A percentile compares a stretch with the other conserved stretches of the same genome.
Evolutionary conservation across 495 filamentous ascomycete species (phyloP).

Genomic region (Staphylotrichum longicolle): DNA sequence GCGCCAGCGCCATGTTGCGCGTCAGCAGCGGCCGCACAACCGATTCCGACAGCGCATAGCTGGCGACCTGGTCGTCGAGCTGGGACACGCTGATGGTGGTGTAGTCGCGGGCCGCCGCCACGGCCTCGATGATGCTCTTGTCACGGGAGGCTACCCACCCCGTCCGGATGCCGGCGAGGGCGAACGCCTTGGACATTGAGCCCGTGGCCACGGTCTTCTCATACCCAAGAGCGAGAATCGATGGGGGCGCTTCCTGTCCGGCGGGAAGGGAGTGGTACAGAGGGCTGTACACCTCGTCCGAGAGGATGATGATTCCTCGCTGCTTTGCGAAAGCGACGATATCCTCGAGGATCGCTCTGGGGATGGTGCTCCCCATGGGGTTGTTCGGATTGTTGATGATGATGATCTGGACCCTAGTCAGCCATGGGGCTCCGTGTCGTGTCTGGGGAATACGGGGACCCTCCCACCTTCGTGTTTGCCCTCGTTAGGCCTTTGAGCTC

Average conservation of each 20-base stretch:
- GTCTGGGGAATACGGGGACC: neutral
- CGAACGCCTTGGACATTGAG: slow-evolving; percentile 84
- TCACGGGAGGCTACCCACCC: slow-evolving; percentile 80
- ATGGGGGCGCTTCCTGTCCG: slow-evolving; percentile 33
- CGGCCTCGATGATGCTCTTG: slow-evolving; percentile 59
- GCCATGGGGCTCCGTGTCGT: neutral
- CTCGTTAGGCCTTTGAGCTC: slow-evolving; percentile 67
- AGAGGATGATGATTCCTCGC: slow-evolving; percentile 64
- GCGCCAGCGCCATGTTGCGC: slow-evolving; percentile 70
- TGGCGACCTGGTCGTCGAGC: slow-evolving; percentile 76
- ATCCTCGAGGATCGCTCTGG: slow-evolving; percentile 55
- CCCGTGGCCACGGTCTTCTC: slow-evolving; percentile 68
- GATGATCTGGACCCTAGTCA: slow-evolving; percentile 27
- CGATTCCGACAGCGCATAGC: slow-evolving; percentile 62
- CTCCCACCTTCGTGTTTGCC: slow-evolving; percentile 64
- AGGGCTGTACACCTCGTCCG: slow-evolving; percentile 86
- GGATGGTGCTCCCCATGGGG: slow-evolving; percentile 73
- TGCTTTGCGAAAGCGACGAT: slow-evolving; percentile 64
- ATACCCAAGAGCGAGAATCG: slow-evolving; percentile 67
- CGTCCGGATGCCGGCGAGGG: slow-evolving; percentile 75
- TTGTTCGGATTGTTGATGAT: slow-evolving; percentile 82
- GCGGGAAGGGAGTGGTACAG: slow-evolving; percentile 65
- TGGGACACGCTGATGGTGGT: slow-evolving; percentile 83
- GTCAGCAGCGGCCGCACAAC: slow-evolving; percentile 65
- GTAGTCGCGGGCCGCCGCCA: slow-evolving; percentile 70